A percentile compares a stretch with the other conserved stretches of the same genome.
phyloP scores from a whole-genome alignment of 768 basidiomycete genomes.

The Lactarius evosmus region DNA sequence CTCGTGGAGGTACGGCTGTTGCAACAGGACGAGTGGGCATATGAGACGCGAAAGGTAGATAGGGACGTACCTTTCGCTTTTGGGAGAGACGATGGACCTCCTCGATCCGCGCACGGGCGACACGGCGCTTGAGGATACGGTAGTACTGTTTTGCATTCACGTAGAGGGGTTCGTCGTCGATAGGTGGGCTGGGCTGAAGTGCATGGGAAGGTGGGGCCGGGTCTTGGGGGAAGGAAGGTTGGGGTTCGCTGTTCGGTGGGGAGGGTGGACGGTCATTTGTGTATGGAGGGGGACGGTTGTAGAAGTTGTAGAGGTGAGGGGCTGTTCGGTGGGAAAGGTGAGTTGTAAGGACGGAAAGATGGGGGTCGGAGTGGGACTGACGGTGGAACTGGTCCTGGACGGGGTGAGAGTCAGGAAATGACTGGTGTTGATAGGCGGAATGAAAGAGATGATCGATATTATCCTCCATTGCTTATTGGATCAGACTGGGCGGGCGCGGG shows the following conservation, averaged over 20 bases:
- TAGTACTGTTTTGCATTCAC: conserved; percentile 99
- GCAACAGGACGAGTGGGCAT: conserved; percentile 12
- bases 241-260: conserved; percentile 23
- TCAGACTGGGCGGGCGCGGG: not conserved
- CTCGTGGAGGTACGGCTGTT: conserved; percentile 94
- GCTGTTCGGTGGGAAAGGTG: conserved; percentile 23
- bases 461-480: conserved; percentile 38
- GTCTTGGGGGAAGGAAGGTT: conserved; percentile 18
- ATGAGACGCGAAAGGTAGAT: not conserved
- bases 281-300: conserved; percentile 33
- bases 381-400: conserved; percentile 25
- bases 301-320: conserved; percentile 26
- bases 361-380: conserved; percentile 2
- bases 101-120: conserved; percentile 86
- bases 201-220: conserved; percentile 31
- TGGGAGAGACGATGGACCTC: conserved; percentile 90
- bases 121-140: conserved; percentile 92
- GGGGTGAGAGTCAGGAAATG: conserved; percentile 37
- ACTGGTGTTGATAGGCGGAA: conserved; percentile 43
- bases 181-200: conserved; percentile 40
- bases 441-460: conserved; percentile 62
- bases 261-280: conserved; percentile 28
- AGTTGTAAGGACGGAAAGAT: conserved; percentile 27
- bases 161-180: conserved; percentile 97
- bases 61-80: conserved; percentile 74